Conservation (phyloP, 352 stramenopile species). For the Phytophthora idaei region DNA sequence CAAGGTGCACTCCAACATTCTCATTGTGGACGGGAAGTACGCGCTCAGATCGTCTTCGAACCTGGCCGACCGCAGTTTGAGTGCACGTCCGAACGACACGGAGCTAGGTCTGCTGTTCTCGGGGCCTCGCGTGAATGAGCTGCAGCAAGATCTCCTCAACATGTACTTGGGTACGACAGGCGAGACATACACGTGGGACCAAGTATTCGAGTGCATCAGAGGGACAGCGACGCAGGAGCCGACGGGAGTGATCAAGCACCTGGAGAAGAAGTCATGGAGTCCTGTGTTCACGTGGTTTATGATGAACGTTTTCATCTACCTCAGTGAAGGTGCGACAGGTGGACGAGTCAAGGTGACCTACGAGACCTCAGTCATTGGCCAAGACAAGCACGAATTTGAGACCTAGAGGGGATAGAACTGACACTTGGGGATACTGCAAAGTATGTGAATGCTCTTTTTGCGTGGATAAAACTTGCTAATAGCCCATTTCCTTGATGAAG, state of each 20-base stretch:
- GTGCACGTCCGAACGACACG: slow-evolving; percentile 68
- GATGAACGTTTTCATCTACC: slow-evolving; percentile 83
- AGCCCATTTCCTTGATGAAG: slow-evolving; percentile 80
- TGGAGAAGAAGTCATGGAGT: slow-evolving; percentile 66
- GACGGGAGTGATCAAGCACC: slow-evolving; percentile 52
- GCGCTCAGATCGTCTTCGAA: slow-evolving; percentile 78
- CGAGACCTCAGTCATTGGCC: slow-evolving; percentile 42
- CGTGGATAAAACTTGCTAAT: slow-evolving; percentile 40
- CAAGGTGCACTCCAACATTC: slow-evolving; percentile 84
- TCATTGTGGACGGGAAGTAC: slow-evolving; percentile 77
- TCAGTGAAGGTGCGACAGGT: slow-evolving; percentile 76
- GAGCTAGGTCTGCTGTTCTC: slow-evolving; percentile 71
- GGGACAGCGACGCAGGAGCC: slow-evolving; percentile 15
- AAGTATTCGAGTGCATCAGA: slow-evolving; percentile 18
- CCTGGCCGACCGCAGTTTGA: slow-evolving; percentile 76
- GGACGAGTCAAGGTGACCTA: slow-evolving; percentile 73
- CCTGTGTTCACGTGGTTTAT: slow-evolving; percentile 79
- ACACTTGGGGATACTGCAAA: slow-evolving; percentile 16
- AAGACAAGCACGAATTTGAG: slow-evolving; percentile 36
- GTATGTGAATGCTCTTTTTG: slow-evolving; percentile 15
- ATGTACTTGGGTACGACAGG: slow-evolving; percentile 62
- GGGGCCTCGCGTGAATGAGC: slow-evolving; percentile 40
- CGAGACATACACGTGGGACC: slow-evolving; percentile 38
- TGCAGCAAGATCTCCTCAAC: slow-evolving; percentile 72
- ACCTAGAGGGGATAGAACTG: slow-evolving; percentile 10